Evolutionary conservation across 345 rosid genomes (phyloP).

Genomic region (Tarenaya hassleriana): DNA sequence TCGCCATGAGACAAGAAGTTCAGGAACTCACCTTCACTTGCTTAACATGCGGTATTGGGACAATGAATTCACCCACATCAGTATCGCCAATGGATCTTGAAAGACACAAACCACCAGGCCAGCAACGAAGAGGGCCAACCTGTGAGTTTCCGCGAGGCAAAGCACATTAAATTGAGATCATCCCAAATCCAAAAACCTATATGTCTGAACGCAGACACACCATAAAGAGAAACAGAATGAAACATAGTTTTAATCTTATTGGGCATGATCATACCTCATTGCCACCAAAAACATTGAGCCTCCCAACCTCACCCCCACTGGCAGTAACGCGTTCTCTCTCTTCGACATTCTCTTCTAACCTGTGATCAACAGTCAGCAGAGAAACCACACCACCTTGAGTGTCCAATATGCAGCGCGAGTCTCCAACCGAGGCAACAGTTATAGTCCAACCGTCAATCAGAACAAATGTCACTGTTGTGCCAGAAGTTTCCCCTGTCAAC

Average conservation of each 20-base stretch:
- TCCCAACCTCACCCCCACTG: conserved; percentile 99
- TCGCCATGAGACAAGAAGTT: conserved; percentile 13
- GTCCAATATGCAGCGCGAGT: conserved; percentile 97
- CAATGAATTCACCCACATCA: conserved; percentile 96
- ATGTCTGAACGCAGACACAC: neutral
- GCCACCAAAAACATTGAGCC: conserved; percentile 92
- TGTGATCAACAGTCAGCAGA: conserved; percentile 93
- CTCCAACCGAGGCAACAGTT: conserved; percentile 99
- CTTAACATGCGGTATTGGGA: conserved; percentile 96
- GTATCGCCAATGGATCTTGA: conserved; percentile 99
- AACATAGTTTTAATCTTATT: neutral
- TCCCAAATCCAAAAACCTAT: neutral
- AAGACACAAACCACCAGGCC: conserved; percentile 99
- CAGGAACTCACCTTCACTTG: conserved; percentile 82
- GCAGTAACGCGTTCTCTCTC: conserved; percentile 99
- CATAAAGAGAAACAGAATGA: conserved; percentile 4
- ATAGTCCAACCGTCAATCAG: conserved; percentile 96
- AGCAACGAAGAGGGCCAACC: conserved; percentile 99
- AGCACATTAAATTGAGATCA: conserved; percentile 3
- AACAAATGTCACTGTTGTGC: conserved; percentile 97
- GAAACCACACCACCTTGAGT: conserved; percentile 93
- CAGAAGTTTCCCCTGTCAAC: conserved; percentile 90
- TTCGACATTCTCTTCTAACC: conserved; percentile 94
- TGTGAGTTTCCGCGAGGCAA: conserved; percentile 20
- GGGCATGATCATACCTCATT: conserved; percentile 59